These are phyloP conservation scores for Zygotorulaspora florentina DNA, from an alignment of 805 yeast species.

Conservation along the genomic window DNA sequence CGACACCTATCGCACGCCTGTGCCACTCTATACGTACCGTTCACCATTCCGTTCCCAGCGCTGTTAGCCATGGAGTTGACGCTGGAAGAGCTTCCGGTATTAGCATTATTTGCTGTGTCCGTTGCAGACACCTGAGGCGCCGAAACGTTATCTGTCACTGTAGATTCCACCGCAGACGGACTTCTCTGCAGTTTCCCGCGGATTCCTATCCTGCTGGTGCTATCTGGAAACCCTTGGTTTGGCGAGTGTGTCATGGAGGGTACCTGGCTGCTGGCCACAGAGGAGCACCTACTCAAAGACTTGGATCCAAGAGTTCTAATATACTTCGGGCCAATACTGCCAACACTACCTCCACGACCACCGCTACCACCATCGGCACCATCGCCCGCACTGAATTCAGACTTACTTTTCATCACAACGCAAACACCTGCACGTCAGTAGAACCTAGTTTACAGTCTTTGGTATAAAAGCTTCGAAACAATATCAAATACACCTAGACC, in stretches of 20 bases:
- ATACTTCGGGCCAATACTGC: conserved; percentile 6
- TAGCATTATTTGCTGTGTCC: conserved; percentile 1
- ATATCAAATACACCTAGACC: too few species aligned
- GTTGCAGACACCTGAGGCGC: not conserved
- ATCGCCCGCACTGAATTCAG: too few species aligned
- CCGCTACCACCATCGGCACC: too few species aligned
- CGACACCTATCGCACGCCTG: conserved; percentile 92
- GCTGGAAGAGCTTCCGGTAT: conserved; percentile 6
- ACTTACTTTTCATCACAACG: too few species aligned
- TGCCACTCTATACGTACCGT: conserved; percentile 60
- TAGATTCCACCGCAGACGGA: not conserved
- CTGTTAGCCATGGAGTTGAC: conserved; percentile 7
- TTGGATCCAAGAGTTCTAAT: conserved; percentile 24
- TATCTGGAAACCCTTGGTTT: not conserved
- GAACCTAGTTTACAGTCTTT: too few species aligned
- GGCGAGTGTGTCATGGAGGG: conserved; percentile 13
- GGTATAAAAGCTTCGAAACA: too few species aligned
- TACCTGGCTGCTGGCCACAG: conserved; percentile 11
- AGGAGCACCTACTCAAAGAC: conserved; percentile 15
- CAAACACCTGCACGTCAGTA: too few species aligned
- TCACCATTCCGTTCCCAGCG: not conserved
- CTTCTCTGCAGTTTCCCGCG: not conserved
- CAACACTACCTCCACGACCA: too few species aligned
- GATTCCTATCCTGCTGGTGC: not conserved
- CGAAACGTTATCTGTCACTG: too few species aligned